Base-by-base conservation (phyloP, 495 filamentous ascomycete genomes). In the Hyaloscypha hepaticicola region DNA sequence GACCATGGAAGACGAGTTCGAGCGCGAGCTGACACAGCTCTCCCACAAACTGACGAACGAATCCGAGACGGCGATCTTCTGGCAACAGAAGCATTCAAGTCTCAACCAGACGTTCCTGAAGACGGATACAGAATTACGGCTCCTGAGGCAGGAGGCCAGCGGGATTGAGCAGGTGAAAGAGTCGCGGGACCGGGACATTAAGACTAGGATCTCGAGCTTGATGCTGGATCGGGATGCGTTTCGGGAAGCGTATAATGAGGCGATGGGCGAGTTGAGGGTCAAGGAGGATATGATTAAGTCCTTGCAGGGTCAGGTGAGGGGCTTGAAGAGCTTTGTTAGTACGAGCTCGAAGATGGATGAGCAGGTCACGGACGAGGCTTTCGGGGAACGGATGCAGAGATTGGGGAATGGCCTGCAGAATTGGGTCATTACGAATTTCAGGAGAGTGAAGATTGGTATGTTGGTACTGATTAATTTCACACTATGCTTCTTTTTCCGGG, bases 371-470 rank as follows among this genome's bases (percentile, higher is more conserved):
- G 83, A 86, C 64, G 82, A 86, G 71, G 78, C 79, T 29, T 77
- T 86, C 66, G 78, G 73, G 27, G 78, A 80, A 56, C 68, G 72
- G 22, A 77, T 80, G 77, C 67, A 74, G 59, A 75, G 74, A 69
- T 65, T 86, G 55, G 81, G 79, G 31, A 84, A 83, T 69, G 78
- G 77, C 58, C 71, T 86, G 73, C 83, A 86, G 75, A 83, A 83
- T 66, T 86, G 83, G 83, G 78, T 82, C 12, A 78, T 85, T 60
- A 76, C 79, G 25, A 75, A 82, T 71, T 85, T 85, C 56, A 74
- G 83, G 64, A 77, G 77, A 71, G 76, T 77, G 6, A 83, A 74
- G 69, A 71, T 85, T 67, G 79, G 81, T 82, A 72, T 27, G 78
- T 71, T 63, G 31, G 2, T 33, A 0, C 2, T 3, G 4, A 4